Percentiles rank a stretch among this genome's conserved stretches.
Evolutionary conservation across 805 yeast genomes (phyloP).

Genomic region (Yarrowia sp.): DNA sequence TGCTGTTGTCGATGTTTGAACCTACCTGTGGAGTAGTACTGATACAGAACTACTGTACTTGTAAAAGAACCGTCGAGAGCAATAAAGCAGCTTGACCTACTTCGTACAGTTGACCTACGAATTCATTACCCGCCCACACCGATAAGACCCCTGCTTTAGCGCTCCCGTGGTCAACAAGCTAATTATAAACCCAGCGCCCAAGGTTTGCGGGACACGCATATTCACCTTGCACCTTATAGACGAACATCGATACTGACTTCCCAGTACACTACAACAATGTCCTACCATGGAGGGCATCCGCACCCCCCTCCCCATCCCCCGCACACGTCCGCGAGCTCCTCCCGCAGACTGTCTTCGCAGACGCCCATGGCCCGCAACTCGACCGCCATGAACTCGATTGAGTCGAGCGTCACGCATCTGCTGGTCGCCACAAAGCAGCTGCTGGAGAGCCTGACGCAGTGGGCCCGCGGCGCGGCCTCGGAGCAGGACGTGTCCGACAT

Average conservation of each 20-base stretch:
- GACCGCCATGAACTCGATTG: conserved; percentile 52
- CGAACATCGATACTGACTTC: no score
- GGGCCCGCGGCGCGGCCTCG: conserved; percentile 81
- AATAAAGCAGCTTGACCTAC: no score
- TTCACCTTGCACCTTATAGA: conserved; percentile 18
- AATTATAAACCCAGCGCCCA: no score
- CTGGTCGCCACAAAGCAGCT: conserved; percentile 86
- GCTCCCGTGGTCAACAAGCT: neutral
- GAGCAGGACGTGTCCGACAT: conserved; percentile 86
- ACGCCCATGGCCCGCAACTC: conserved; percentile 17
- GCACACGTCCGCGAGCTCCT: neutral
- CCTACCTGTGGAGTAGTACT: no score
- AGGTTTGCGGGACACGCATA: conserved; percentile 11
- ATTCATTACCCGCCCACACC: no score
- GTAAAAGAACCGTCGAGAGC: no score
- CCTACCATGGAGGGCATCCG: conserved; percentile 22
- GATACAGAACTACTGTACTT: no score
- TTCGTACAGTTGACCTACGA: no score
- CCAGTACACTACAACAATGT: neutral
- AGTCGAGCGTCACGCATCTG: conserved; percentile 72
- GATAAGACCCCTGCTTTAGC: conserved; percentile 10
- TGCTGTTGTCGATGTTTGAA: no score
- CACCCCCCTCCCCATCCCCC: neutral
- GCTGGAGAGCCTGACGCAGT: conserved; percentile 78
- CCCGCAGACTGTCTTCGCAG: neutral